Conservation (phyloP, 495 filamentous ascomycete species). For the Cercophora samala region DNA sequence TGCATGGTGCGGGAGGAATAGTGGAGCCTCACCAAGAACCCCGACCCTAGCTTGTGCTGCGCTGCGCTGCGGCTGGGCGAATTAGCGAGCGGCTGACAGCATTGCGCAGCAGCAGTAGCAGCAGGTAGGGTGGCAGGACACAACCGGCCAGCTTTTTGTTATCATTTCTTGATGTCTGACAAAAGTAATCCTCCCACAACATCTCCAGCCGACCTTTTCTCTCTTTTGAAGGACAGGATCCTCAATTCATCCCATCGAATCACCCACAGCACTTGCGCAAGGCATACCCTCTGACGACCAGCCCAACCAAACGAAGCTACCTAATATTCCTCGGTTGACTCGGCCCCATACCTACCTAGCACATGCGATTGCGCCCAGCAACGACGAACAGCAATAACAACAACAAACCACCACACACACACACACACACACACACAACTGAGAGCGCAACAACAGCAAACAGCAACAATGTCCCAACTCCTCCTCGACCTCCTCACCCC, state of each 20-base stretch:
- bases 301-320: background rate
- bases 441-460: background rate
- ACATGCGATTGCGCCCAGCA: no score
- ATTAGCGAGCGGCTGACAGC: background rate
- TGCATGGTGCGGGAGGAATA: background rate
- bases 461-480: slow-evolving; percentile 68
- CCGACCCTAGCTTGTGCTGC: background rate
- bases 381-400: background rate
- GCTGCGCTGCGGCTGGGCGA: background rate
- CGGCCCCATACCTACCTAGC: no score
- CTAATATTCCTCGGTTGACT: background rate
- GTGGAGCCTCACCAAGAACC: background rate
- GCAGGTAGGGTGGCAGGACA: background rate
- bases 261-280: background rate
- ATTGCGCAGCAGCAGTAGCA: background rate
- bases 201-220: background rate
- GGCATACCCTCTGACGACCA: background rate
- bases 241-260: background rate
- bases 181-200: background rate
- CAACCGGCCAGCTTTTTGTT: background rate
- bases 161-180: no score
- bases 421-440: no score
- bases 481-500: slow-evolving; percentile 86
- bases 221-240: background rate
- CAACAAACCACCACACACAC: background rate